Conservation (phyloP, 352 stramenopile genomes). For the Discostella stelligera region DNA sequence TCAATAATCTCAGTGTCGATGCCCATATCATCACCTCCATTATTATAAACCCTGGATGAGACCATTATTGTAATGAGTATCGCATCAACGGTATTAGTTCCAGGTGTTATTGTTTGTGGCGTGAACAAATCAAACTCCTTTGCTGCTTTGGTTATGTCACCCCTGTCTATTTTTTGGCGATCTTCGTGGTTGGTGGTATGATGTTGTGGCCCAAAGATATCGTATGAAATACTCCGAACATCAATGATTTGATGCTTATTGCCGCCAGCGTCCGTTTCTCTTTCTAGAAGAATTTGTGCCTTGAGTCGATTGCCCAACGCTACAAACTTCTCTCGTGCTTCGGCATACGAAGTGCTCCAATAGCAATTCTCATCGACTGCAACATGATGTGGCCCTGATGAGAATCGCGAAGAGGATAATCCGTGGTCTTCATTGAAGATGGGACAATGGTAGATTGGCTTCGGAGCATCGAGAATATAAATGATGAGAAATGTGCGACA, state of each 20-base stretch:
- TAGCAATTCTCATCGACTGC: constrained; percentile 46
- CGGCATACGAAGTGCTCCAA: constrained; percentile 32
- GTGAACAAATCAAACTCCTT: not conserved
- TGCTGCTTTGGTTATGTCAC: too few relatives aligned
- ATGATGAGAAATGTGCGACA: constrained; percentile 11
- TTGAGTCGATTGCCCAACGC: constrained; percentile 35
- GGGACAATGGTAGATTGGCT: constrained; percentile 37
- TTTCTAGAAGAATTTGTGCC: constrained; percentile 7
- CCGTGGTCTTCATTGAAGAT: constrained; percentile 9
- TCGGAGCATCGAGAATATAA: constrained; percentile 26
- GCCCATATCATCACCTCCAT: not conserved
- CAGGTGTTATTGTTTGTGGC: constrained; percentile 17
- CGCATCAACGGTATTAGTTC: constrained; percentile 38
- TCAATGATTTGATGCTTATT: constrained; percentile 14
- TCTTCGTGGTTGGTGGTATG: too few relatives aligned
- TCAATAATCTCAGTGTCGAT: too few relatives aligned
- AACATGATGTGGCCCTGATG: constrained; percentile 3
- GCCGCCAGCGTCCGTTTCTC: not conserved
- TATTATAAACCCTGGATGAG: constrained; percentile 1
- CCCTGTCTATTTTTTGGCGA: too few relatives aligned
- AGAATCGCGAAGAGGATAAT: not conserved
- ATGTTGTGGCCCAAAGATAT: constrained; percentile 6
- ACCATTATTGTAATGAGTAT: constrained; percentile 29
- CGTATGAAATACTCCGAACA: constrained; percentile 42
- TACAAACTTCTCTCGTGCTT: constrained; percentile 49